phyloP scores from a whole-genome alignment of 73 alveolate genomes.

The Paramecium sonneborni region DNA sequence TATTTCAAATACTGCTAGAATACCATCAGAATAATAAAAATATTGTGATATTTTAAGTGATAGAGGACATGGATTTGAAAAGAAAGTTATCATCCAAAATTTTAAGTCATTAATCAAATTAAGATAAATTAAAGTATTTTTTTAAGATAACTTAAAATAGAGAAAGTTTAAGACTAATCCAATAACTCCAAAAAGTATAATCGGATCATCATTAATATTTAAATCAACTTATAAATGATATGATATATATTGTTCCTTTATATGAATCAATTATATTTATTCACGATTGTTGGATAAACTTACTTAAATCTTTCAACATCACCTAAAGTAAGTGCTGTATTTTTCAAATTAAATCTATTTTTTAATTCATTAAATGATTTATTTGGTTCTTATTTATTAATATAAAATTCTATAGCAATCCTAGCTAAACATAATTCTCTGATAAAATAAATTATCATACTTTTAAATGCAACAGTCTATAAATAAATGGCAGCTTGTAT shows the following conservation, averaged over 20 bases:
- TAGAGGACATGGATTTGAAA: conserved; percentile 1
- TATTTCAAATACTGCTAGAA: not conserved
- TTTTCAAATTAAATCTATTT: not conserved
- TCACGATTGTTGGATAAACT: not conserved
- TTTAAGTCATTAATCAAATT: not conserved
- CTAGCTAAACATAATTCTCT: not conserved
- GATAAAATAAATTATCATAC: not conserved
- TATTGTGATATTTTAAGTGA: not conserved
- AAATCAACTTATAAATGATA: conserved; percentile 15
- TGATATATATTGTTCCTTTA: not conserved
- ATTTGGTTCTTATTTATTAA: not conserved
- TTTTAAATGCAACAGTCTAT: not conserved
- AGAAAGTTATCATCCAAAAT: not conserved
- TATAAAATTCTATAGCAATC: not conserved
- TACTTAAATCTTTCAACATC: not conserved
- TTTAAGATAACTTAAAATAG: not conserved
- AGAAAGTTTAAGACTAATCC: conserved; percentile 4
- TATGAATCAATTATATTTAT: not conserved
- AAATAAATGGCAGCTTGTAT: not conserved
- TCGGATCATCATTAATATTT: not conserved
- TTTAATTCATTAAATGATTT: not conserved
- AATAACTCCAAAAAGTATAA: not conserved
- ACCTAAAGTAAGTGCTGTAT: not conserved
- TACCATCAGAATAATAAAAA: conserved; percentile 21
- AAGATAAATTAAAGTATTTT: not conserved